Conservation (phyloP, 495 filamentous ascomycete genomes). For the Podospora fimiseda region DNA sequence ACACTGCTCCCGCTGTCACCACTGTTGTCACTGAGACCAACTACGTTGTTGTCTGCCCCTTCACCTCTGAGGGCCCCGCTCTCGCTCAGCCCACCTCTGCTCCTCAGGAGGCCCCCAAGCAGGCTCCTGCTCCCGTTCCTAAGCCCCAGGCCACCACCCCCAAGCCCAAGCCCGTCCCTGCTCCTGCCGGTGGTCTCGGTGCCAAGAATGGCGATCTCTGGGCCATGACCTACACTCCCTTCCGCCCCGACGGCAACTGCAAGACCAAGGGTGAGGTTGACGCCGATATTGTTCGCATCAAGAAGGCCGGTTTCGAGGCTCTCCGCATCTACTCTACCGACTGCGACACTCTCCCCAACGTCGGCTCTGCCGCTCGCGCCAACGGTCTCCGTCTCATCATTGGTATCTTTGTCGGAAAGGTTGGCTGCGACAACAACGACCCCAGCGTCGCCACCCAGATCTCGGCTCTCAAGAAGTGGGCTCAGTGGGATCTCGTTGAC, state of each 20-base stretch:
- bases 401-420: slow-evolving; percentile 72
- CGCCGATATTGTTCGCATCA: slow-evolving; percentile 62
- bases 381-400: slow-evolving; percentile 71
- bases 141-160: slow-evolving; percentile 19
- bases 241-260: slow-evolving; percentile 57
- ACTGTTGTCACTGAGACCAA: slow-evolving; percentile 64
- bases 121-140: slow-evolving; percentile 16
- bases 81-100: slow-evolving; percentile 21
- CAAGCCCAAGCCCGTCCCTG: slow-evolving; percentile 12
- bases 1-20: slow-evolving; percentile 60
- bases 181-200: slow-evolving; percentile 22
- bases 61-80: slow-evolving; percentile 30
- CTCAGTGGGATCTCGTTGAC: slow-evolving; percentile 65
- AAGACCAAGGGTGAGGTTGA: slow-evolving; percentile 56
- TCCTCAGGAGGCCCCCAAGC: slow-evolving; percentile 5
- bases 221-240: slow-evolving; percentile 92
- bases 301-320: slow-evolving; percentile 65
- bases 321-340: slow-evolving; percentile 90
- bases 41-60: slow-evolving; percentile 69
- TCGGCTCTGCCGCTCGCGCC: slow-evolving; percentile 56
- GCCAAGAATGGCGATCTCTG: slow-evolving; percentile 53
- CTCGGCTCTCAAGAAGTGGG: slow-evolving; percentile 63
- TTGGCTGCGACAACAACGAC: slow-evolving; percentile 48
- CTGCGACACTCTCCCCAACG: slow-evolving; percentile 70
- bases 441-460: slow-evolving; percentile 60